A percentile compares a stretch with the other conserved stretches of the same genome.
Evolutionary conservation across 495 filamentous ascomycete species (phyloP).

Genomic region (Letharia lupina): DNA sequence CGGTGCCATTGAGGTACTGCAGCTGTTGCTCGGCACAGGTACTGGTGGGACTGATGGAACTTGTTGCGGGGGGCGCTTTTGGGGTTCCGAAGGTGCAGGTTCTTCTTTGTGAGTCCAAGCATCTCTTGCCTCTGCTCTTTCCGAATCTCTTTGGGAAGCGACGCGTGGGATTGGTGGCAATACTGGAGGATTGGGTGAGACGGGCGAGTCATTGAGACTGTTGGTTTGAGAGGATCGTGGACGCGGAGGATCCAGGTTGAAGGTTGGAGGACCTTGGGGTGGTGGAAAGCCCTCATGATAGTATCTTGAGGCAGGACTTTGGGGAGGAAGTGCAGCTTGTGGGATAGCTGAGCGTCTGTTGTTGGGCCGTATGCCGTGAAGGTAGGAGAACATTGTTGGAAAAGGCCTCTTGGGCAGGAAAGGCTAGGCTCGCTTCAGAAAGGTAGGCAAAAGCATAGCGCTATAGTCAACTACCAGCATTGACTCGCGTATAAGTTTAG

Average conservation of each 20-base stretch:
- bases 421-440: not conserved
- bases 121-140: not conserved
- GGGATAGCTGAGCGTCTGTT: conserved; percentile 28
- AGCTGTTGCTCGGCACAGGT: not conserved
- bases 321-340: conserved; percentile 19
- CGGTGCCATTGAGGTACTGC: conserved; percentile 1
- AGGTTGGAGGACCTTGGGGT: conserved; percentile 7
- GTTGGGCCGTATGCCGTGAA: conserved; percentile 30
- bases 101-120: not conserved
- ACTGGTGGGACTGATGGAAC: not conserved
- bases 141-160: conserved; percentile 27
- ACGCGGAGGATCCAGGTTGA: conserved; percentile 7
- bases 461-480: not conserved
- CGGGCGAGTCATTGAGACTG: conserved; percentile 24
- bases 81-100: not conserved
- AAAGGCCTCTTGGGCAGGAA: conserved; percentile 14
- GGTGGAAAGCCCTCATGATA: conserved; percentile 7
- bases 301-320: conserved; percentile 7
- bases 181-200: conserved; percentile 30
- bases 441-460: not conserved
- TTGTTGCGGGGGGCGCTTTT: not conserved
- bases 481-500: not conserved
- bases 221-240: conserved; percentile 11
- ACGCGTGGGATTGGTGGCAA: conserved; percentile 37
- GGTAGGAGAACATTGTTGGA: conserved; percentile 33